A percentile compares a stretch with the other conserved stretches of the same genome.
Evolutionary conservation across 179 eudicot species (phyloP).

Genomic region (Spinacia oleracea): DNA sequence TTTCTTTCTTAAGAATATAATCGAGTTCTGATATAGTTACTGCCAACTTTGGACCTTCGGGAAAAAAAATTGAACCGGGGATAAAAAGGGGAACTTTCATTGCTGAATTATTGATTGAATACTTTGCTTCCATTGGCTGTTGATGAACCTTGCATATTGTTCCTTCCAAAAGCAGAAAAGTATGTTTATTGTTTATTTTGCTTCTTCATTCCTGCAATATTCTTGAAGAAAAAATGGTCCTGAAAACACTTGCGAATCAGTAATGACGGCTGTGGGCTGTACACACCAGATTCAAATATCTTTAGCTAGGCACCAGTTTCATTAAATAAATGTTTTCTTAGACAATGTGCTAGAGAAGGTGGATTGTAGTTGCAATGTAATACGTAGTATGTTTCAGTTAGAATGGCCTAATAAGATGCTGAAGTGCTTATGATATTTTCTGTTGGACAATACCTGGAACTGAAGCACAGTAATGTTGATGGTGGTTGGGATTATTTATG

Average conservation of each 20-base stretch:
- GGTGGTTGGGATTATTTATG: neutral
- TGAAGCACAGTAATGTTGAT: neutral
- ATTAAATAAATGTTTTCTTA: neutral
- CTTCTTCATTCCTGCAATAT: neutral
- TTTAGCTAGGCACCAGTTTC: neutral
- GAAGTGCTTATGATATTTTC: neutral
- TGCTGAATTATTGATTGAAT: neutral
- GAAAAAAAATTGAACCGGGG: no score
- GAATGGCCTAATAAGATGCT: neutral
- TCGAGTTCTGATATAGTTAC: neutral
- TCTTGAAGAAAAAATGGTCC: neutral
- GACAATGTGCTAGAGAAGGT: neutral
- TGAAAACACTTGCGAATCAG: neutral
- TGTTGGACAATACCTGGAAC: neutral
- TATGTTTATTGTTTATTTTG: neutral
- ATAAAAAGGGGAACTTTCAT: no score
- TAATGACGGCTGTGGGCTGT: neutral
- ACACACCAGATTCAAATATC: neutral
- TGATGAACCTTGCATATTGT: neutral
- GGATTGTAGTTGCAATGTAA: neutral
- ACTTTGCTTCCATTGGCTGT: neutral
- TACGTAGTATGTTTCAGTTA: neutral
- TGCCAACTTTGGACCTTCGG: no score
- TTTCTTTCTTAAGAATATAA: neutral
- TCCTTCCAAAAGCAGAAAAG: neutral